Evolutionary conservation across 116 monocot species (phyloP).

Genomic region (Posidonia oceanica): DNA sequence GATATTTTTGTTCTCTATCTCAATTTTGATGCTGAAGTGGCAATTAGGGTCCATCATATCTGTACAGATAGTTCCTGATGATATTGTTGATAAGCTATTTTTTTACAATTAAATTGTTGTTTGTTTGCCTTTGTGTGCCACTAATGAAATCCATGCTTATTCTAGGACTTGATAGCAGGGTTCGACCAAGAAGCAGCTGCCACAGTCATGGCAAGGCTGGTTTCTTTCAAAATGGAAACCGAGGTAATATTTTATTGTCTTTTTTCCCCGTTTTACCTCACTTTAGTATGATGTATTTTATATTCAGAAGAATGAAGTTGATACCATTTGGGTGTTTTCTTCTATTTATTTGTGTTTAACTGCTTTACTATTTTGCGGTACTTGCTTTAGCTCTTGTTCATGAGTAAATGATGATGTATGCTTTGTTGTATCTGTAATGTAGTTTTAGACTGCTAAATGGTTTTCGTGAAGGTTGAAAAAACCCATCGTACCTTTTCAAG

Average conservation of each 20-base stretch:
- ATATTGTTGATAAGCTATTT: no score
- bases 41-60: no score
- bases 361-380: neutral
- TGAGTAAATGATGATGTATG: no score
- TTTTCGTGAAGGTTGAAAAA: neutral
- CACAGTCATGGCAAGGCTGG: constrained; percentile 84
- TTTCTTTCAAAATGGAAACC: constrained; percentile 91
- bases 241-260: constrained; percentile 34
- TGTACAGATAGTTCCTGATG: no score
- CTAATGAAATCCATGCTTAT: neutral
- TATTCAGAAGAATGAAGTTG: neutral
- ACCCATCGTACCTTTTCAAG: no score
- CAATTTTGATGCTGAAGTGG: no score
- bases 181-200: constrained; percentile 98
- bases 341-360: neutral
- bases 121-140: neutral
- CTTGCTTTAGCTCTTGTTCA: neutral
- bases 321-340: neutral
- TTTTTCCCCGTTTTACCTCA: neutral
- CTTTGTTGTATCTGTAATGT: no score
- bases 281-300: neutral
- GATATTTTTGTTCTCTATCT: no score
- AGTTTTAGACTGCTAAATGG: neutral
- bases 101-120: no score
- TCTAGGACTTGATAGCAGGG: constrained; percentile 82